phyloP scores from a whole-genome alignment of 2,329 filamentous ascomycete species.

The Helotiales sp. region DNA sequence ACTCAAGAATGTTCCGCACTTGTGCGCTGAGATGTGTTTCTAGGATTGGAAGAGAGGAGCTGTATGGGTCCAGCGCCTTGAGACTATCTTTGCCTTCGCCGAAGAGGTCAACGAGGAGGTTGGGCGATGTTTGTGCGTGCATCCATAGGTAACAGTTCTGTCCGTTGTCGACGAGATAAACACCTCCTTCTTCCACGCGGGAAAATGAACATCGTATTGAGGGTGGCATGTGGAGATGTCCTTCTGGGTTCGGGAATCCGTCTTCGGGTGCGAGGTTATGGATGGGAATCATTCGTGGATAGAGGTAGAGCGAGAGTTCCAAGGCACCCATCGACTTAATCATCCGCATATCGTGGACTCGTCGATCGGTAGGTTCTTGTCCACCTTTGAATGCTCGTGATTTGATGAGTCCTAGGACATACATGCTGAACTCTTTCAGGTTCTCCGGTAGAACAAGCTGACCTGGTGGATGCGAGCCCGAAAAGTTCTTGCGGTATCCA shows the following conservation, averaged over 20 bases:
- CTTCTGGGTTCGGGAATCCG: constrained; percentile 86
- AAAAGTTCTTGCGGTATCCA: constrained; percentile 90
- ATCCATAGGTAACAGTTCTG: constrained; percentile 92
- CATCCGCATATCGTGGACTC: constrained; percentile 90
- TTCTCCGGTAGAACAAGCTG: constrained; percentile 95
- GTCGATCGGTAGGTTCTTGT: constrained; percentile 85
- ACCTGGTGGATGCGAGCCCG: constrained; percentile 81
- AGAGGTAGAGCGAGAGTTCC: constrained; percentile 90
- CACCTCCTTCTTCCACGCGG: constrained; percentile 88
- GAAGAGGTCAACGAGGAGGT: constrained; percentile 88
- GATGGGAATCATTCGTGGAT: constrained; percentile 89
- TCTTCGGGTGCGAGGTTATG: constrained; percentile 88
- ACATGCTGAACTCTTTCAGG: constrained; percentile 96
- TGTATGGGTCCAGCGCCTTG: constrained; percentile 80
- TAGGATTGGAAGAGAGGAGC: constrained; percentile 78
- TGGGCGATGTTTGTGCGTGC: constrained; percentile 89
- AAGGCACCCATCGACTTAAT: constrained; percentile 84
- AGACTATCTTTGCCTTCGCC: constrained; percentile 75
- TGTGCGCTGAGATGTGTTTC: constrained; percentile 94
- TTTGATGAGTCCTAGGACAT: constrained; percentile 87
- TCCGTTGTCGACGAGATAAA: constrained; percentile 93
- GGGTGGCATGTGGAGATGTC: constrained; percentile 84
- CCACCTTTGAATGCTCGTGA: constrained; percentile 92
- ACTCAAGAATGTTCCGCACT: constrained; percentile 90
- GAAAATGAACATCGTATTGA: constrained; percentile 82